These are phyloP conservation scores for Rubia balearica DNA, from an alignment of 305 asterid genomes.

Conservation along the genomic window DNA sequence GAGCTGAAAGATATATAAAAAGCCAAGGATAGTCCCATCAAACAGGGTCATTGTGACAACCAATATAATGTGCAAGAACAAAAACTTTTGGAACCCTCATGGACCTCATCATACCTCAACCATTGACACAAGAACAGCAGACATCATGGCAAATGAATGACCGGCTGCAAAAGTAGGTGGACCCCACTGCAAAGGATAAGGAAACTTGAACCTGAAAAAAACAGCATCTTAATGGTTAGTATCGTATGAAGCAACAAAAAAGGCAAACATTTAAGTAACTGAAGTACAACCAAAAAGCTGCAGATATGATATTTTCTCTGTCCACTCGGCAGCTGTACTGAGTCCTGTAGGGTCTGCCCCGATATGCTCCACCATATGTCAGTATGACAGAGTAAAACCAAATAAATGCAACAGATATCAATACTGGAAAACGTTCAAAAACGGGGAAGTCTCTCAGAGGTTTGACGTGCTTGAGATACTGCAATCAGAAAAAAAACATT, in stretches of 20 bases:
- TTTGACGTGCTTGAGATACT: constrained; percentile 89
- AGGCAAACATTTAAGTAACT: background rate
- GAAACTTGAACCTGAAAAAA: constrained; percentile 73
- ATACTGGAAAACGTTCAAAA: constrained; percentile 81
- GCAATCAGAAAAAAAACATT: constrained; percentile 30
- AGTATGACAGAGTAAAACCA: constrained; percentile 80
- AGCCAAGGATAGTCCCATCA: background rate
- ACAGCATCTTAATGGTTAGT: constrained; percentile 10
- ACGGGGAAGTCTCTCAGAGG: constrained; percentile 84
- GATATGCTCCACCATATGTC: constrained; percentile 91
- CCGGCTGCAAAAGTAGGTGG: constrained; percentile 94
- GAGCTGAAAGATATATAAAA: background rate
- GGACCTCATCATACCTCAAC: constrained; percentile 59
- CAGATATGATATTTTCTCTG: constrained; percentile 70
- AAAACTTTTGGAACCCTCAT: background rate
- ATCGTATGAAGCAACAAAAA: constrained; percentile 5
- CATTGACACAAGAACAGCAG: constrained; percentile 97
- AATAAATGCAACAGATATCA: constrained; percentile 60
- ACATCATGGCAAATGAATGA: constrained; percentile 92
- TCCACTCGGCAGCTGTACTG: constrained; percentile 82
- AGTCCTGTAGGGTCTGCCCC: constrained; percentile 42
- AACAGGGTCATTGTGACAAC: background rate
- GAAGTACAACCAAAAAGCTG: constrained; percentile 80
- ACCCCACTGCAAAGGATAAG: constrained; percentile 98
- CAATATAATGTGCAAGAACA: background rate